These are phyloP conservation scores for Gloeostereum incarnatum DNA, from an alignment of 768 basidiomycete genomes.

Conservation along the genomic window DNA sequence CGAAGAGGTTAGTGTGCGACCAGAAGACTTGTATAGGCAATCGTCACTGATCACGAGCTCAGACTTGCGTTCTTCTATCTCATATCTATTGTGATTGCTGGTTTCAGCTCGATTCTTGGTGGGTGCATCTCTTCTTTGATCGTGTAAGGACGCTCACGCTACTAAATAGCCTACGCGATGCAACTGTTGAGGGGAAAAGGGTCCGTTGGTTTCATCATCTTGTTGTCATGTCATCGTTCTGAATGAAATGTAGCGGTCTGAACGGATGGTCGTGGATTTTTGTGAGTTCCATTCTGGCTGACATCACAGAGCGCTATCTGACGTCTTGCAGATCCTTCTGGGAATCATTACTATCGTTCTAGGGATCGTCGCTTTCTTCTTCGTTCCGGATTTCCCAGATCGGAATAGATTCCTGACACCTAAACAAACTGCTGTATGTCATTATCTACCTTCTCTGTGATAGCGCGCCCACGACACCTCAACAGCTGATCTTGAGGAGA, in stretches of 20 bases:
- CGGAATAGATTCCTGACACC: slow-evolving; percentile 33
- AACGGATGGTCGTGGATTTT: slow-evolving; percentile 47
- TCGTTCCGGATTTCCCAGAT: slow-evolving; percentile 38
- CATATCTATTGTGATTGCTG: slow-evolving; percentile 28
- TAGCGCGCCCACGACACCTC: too few relatives aligned
- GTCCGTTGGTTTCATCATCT: too few relatives aligned
- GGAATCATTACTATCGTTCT: slow-evolving; percentile 32
- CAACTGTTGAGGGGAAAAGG: too few relatives aligned
- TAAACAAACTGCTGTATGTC: slow-evolving; percentile 34
- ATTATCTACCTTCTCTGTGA: too few relatives aligned
- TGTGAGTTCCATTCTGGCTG: too few relatives aligned
- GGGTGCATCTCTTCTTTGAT: slow-evolving; percentile 30
- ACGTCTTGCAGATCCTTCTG: slow-evolving; percentile 31
- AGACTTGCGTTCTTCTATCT: slow-evolving; percentile 39
- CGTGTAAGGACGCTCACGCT: too few relatives aligned
- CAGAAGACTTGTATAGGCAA: not conserved
- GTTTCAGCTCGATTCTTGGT: slow-evolving; percentile 33
- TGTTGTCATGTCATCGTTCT: too few relatives aligned
- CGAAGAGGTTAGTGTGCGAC: slow-evolving; percentile 25
- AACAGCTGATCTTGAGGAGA: slow-evolving; percentile 31
- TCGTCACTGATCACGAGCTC: not conserved
- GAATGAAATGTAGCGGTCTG: too few relatives aligned
- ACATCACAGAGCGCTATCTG: too few relatives aligned
- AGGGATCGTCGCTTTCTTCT: slow-evolving; percentile 29
- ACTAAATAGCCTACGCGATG: too few relatives aligned